Conservation (phyloP, 106 monocot species). For the Allium fistulosum region DNA sequence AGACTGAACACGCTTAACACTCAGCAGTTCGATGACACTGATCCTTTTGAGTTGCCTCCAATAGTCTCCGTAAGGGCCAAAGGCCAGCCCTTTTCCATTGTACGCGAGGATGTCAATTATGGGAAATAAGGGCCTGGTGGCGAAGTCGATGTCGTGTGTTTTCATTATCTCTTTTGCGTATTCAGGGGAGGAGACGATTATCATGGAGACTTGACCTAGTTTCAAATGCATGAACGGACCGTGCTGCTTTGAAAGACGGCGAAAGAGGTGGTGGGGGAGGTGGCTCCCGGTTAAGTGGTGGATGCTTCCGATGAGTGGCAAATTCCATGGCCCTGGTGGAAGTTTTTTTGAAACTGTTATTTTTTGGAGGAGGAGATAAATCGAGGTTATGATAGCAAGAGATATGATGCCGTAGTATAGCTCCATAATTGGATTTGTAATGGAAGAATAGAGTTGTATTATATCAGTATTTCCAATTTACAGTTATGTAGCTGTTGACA, state of each 20-base stretch:
- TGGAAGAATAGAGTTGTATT: too few relatives aligned
- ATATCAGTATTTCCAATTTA: too few relatives aligned
- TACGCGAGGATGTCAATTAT: slow-evolving; percentile 1
- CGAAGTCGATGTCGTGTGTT: slow-evolving; percentile 27
- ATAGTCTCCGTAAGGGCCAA: slow-evolving; percentile 29
- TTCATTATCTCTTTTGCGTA: slow-evolving; percentile 25
- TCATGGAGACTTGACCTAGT: slow-evolving; percentile 13
- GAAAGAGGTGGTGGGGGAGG: slow-evolving; percentile 28
- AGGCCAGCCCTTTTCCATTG: slow-evolving; percentile 6
- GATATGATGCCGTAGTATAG: too few relatives aligned
- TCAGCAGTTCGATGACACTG: slow-evolving; percentile 18
- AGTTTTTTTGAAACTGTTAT: not conserved
- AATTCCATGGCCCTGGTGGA: slow-evolving; percentile 27
- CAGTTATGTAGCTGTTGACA: too few relatives aligned
- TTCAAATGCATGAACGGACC: slow-evolving; percentile 38
- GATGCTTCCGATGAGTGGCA: slow-evolving; percentile 53
- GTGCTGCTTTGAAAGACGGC: slow-evolving; percentile 13
- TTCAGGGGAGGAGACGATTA: slow-evolving; percentile 30
- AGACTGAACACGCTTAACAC: slow-evolving; percentile 18
- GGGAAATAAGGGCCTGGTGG: slow-evolving; percentile 17
- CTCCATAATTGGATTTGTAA: too few relatives aligned
- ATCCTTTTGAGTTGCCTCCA: slow-evolving; percentile 19
- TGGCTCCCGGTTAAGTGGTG: slow-evolving; percentile 19
- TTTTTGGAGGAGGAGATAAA: too few relatives aligned
- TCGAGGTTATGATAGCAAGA: too few relatives aligned